Base-by-base conservation (phyloP, 306 rosid genomes). In the Lagenaria siceraria region DNA sequence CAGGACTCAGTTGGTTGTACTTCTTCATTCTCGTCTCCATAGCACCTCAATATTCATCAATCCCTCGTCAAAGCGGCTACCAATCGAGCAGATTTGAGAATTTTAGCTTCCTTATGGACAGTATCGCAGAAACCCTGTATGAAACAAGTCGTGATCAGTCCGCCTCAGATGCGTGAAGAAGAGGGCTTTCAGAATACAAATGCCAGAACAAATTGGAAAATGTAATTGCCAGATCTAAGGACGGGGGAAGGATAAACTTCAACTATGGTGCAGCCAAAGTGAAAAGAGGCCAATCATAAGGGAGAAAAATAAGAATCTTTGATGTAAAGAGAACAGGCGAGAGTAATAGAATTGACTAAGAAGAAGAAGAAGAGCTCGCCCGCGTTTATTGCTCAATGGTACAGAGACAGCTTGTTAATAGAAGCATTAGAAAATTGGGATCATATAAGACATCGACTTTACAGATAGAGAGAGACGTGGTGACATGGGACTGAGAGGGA, bases 21-120 rank as follows among this genome's bases (percentile, higher is more conserved):
- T 91, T 91, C 76, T 86, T 94, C 89, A 90, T 82, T 82, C 93
- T 76, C 17, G 83, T 80, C 81, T 88, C 98, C 97, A 93, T 93
- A 49, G 19, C 78, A 62, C 85, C 81, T 82, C 79, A 82, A 81
- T 60, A 88, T 27, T 14, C 70, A 77, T 78, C 78, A 80, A 18
- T 8, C 33, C 38, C 43, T 17, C 15, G 17, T 11, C 48, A 42
- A 76, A n/a, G 27, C 73, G 29, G 51, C 73, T 36, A 17, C 73
- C 71, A 63, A 61, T 31, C 64, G 22, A 12, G 9, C 19, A 27
- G 40, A 11, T 59, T 60, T 40, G 43, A 3, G 14, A 25, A 46
- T 56, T 14, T 18, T 31, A 72, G 66, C 79, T 76, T 40, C 62
- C 69, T 38, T 24, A 24, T 18, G 7, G 11, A 22, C 8, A 49